phyloP scores from a whole-genome alignment of 202 grass and related monocot species.

The Carex sylvatica region DNA sequence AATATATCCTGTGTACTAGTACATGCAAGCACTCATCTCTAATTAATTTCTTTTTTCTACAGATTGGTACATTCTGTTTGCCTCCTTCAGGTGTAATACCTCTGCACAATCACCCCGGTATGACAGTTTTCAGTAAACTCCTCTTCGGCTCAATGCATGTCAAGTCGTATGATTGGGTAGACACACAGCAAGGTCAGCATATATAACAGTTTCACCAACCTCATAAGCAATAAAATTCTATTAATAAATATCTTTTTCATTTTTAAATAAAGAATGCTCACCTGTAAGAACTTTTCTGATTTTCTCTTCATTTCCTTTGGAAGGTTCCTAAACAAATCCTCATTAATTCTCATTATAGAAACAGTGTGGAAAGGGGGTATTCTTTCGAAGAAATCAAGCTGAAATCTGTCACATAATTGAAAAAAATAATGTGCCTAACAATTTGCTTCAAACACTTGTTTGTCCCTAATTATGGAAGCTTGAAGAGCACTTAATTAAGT shows the following conservation, averaged over 20 bases:
- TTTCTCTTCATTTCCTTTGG: background rate
- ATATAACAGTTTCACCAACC: background rate
- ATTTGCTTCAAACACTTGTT: background rate
- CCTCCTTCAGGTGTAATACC: slow-evolving; percentile 64
- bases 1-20: background rate
- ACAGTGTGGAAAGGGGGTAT: background rate
- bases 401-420: background rate
- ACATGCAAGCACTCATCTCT: background rate
- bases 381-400: background rate
- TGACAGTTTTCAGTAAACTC: slow-evolving; percentile 89
- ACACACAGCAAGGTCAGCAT: background rate
- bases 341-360: background rate
- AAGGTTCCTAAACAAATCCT: background rate
- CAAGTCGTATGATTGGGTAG: slow-evolving; percentile 78
- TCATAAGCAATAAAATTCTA: slow-evolving; percentile 20
- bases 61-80: slow-evolving; percentile 78
- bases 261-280: background rate
- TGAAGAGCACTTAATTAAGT: background rate
- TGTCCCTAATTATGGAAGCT: background rate
- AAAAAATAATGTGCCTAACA: background rate
- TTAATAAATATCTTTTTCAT: background rate
- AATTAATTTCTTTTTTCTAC: slow-evolving; percentile 8
- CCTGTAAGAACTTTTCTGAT: background rate
- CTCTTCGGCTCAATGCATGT: slow-evolving; percentile 67
- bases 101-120: slow-evolving; percentile 80